Evolutionary conservation across 306 rosid species (phyloP), one percentile per base, ranked within the genome.

Genomic region (Vigna angularis): DNA sequence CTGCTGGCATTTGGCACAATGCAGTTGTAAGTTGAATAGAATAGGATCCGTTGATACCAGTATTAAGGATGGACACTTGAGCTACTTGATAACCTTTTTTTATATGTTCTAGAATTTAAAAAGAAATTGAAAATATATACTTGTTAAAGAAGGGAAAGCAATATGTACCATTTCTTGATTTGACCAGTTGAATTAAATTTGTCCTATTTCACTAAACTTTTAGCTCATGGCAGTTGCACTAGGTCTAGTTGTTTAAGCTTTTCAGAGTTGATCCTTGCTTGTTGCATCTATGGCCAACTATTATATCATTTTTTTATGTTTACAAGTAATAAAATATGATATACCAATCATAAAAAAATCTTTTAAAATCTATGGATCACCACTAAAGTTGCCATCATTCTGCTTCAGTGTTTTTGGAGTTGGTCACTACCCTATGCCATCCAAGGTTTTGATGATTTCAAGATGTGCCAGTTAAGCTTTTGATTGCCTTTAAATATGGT

Each of bases 1-100:
- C 94, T 81, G 96, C 98, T 81, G 98, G 98, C 65, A 80, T 94
- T 79, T 94, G 97, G 98, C 98, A 94, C 87, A 94, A 94, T 81
- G 97, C 96, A 81, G 90, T 91, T 70, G 98, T 93, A 87, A 84
- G 92, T 52, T 75, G 66, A 63, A 83, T 77, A 55, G 9, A 66
- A 49, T 77, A 34, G 64, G 42, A 82, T 72, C 66, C 7, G 10
- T 71, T 82, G 78, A 70, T 74, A 69, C 52, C 51, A 52, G 78
- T 70, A 14, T 70, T 22, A 11, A 69, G 47, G 56, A 52, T 76
- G 13, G 53, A 42, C 59, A 36, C 36, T 48, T 47, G 9, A 66
- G 63, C 50, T 66, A 56, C 64, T 74, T 28, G 47, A 47, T 48
- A 66, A 56, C 45, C 32, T 22, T n/a, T 75, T 30, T 9, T 30